phyloP scores from a whole-genome alignment of 768 basidiomycete species.

The Amanita polypyramis region DNA sequence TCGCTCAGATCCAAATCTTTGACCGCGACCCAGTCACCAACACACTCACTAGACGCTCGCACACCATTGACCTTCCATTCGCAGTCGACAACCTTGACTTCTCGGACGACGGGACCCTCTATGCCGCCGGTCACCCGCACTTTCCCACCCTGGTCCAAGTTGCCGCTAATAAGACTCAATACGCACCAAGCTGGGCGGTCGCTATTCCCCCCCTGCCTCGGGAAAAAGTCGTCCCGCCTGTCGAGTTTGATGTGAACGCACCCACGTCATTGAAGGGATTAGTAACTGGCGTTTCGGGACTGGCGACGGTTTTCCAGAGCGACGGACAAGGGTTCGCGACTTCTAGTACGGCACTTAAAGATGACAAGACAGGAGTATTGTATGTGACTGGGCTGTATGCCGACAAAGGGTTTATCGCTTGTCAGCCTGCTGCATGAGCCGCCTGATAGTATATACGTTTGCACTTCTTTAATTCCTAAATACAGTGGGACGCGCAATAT shows the following conservation, averaged over 20 bases:
- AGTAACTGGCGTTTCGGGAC: constrained; percentile 21
- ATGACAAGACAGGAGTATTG: constrained; percentile 34
- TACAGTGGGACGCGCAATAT: too few species aligned
- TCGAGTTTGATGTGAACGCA: constrained; percentile 29
- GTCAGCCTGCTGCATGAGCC: constrained; percentile 16
- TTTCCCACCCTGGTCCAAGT: constrained; percentile 40
- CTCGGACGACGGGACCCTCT: constrained; percentile 29
- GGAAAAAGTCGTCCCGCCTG: constrained; percentile 7
- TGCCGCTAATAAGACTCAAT: constrained; percentile 30
- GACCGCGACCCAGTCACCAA: constrained; percentile 34
- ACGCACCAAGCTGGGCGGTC: constrained; percentile 53
- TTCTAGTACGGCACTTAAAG: constrained; percentile 42
- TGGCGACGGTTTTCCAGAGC: constrained; percentile 68
- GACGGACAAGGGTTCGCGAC: constrained; percentile 50
- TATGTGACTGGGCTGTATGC: constrained; percentile 53
- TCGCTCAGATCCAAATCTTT: constrained; percentile 40
- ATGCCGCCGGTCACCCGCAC: constrained; percentile 60
- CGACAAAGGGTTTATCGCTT: constrained; percentile 41
- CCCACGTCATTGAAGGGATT: constrained; percentile 37
- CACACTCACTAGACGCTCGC: constrained; percentile 23
- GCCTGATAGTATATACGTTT: too few species aligned
- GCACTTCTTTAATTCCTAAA: too few species aligned
- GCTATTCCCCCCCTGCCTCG: constrained; percentile 24
- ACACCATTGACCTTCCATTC: constrained; percentile 43
- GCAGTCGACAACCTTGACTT: constrained; percentile 52